Base-by-base conservation (phyloP, 345 rosid genomes). In the Eucalyptus paniculata region DNA sequence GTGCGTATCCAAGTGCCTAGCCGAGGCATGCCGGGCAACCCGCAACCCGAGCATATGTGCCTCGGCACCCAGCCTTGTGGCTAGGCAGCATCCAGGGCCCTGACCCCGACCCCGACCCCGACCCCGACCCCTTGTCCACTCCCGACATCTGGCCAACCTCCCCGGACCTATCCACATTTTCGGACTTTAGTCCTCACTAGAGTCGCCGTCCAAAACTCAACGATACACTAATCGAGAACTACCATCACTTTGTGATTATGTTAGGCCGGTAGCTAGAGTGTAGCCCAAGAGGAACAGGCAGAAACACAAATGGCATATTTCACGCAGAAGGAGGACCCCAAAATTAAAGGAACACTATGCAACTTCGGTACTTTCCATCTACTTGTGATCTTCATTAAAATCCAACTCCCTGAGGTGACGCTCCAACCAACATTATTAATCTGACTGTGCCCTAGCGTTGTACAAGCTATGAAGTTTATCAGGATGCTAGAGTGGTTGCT, bases 91-190 rank as follows among this genome's bases (percentile, higher is more conserved):
- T 16, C 72, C 37, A 0, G 16, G 40, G 12, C 80, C 80, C 44
- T 34, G 13, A 40, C 67, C n/a, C 0, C 2, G 1, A 34, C 37
- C 40, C 80, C 9, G 2, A 53, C 58, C 26, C 45, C 0, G 4
- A 12, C 15, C n/a, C 30, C 2, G 1, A 32, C 19, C 40, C 80
- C 24, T 5, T 69, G 26, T 21, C 15, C 19, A 1, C 26, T 34
- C 12, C 82, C 1, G 15, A 37, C 26, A 10, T 45, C 26, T 37
- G 0, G 26, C 45, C 82, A 6, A 6, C 82, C 45, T 37, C 23
- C 45, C 23, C 4, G 15, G 45, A 24, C 82, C 11, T 72, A 37
- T 72, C 44, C 14, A 3, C 81, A 69, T 69, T 3, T 19, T 19
- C 28, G 14, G 82, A 34, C 82, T 37, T 5, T 21, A 37, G 12